Conservation (phyloP, 768 basidiomycete species). For the Rhizopogon rudus region DNA sequence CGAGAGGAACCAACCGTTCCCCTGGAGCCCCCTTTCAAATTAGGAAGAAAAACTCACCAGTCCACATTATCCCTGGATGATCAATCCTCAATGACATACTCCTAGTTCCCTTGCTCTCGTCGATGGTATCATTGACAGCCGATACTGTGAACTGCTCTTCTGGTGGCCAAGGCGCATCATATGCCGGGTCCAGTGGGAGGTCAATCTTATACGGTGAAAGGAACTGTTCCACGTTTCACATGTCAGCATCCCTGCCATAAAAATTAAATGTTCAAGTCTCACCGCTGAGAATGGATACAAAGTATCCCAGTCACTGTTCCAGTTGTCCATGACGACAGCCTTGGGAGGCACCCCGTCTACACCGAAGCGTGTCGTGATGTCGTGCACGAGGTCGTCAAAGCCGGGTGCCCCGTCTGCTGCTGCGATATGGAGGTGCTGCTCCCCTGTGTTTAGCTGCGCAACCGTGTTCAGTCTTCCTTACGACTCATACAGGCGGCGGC, state of each 20-base stretch:
- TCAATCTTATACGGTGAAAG: constrained; percentile 79
- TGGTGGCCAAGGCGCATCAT: constrained; percentile 46
- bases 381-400: constrained; percentile 53
- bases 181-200: constrained; percentile 44
- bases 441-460: constrained; percentile 59
- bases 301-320: constrained; percentile 86
- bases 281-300: constrained; percentile 79
- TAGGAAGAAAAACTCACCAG: constrained; percentile 40
- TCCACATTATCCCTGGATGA: constrained; percentile 87
- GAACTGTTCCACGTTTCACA: constrained; percentile 44
- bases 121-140: constrained; percentile 51
- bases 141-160: constrained; percentile 46
- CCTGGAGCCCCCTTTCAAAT: not conserved
- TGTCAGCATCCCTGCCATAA: not conserved
- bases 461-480: not conserved
- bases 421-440: constrained; percentile 76
- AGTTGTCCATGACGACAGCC: constrained; percentile 61
- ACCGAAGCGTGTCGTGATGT: constrained; percentile 62
- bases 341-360: constrained; percentile 32
- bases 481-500: not conserved
- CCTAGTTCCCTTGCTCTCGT: constrained; percentile 57
- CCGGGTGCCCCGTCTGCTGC: constrained; percentile 81
- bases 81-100: constrained; percentile 62
- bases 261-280: constrained; percentile 11
- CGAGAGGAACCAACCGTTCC: not conserved